These are phyloP conservation scores for Mediolabrus comicus DNA, from an alignment of 108 stramenopile genomes.

Conservation along the genomic window DNA sequence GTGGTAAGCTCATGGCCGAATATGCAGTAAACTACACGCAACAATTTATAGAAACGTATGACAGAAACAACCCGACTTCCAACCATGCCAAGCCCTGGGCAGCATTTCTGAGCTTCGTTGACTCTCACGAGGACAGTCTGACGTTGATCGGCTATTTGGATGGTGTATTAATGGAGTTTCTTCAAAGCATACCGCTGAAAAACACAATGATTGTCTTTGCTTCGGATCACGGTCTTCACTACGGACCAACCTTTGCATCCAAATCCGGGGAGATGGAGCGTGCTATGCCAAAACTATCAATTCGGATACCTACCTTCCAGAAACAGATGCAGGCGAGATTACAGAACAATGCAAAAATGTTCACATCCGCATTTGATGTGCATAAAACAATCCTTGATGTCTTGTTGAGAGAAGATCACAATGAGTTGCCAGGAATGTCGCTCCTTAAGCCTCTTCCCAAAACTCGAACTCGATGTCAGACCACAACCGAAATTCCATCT, in stretches of 20 bases:
- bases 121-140: slow-evolving; percentile 57
- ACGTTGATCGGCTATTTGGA: slow-evolving; percentile 41
- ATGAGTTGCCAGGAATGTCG: background rate
- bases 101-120: slow-evolving; percentile 51
- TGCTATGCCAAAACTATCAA: slow-evolving; percentile 39
- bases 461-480: background rate
- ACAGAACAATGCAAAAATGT: slow-evolving; percentile 19
- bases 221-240: slow-evolving; percentile 66
- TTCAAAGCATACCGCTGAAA: slow-evolving; percentile 20
- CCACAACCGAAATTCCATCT: slow-evolving; percentile 1
- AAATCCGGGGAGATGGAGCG: slow-evolving; percentile 37
- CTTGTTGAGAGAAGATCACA: background rate
- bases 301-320: slow-evolving; percentile 24
- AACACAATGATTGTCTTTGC: slow-evolving; percentile 43
- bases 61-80: too few species aligned
- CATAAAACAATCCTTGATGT: slow-evolving; percentile 40
- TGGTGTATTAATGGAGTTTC: slow-evolving; percentile 11
- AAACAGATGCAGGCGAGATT: background rate
- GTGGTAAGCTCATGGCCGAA: slow-evolving; percentile 36
- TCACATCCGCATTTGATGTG: slow-evolving; percentile 53
- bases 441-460: background rate
- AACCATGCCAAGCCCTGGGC: slow-evolving; percentile 40
- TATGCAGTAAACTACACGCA: slow-evolving; percentile 29
- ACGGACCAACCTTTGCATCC: slow-evolving; percentile 46
- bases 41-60: slow-evolving; percentile 42